phyloP scores from a whole-genome alignment of 2,329 filamentous ascomycete genomes.

The Monilinia fructigena region DNA sequence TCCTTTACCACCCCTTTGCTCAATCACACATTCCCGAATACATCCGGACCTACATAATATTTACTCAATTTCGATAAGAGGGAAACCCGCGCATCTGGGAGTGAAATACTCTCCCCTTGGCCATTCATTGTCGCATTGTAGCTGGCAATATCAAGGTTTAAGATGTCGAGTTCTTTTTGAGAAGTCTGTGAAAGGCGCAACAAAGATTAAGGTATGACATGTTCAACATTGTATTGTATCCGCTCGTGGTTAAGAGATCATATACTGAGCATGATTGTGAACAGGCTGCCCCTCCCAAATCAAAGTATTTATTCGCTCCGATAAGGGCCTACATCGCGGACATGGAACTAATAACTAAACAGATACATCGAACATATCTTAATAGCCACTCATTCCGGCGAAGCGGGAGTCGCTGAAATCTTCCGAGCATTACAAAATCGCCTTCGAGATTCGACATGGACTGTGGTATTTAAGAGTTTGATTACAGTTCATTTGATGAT shows the following conservation, averaged over 20 bases:
- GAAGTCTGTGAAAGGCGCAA: constrained; percentile 98
- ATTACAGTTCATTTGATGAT: constrained; percentile 98
- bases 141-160: constrained; percentile 23
- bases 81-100: constrained; percentile 16
- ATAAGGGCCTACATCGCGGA: not conserved
- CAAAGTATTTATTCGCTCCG: constrained; percentile 65
- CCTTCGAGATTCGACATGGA: constrained; percentile 95
- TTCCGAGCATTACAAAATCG: constrained; percentile 88
- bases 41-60: constrained; percentile 9
- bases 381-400: constrained; percentile 88
- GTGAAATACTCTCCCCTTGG: constrained; percentile 22
- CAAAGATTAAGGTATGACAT: constrained; percentile 82
- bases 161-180: constrained; percentile 91
- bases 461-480: constrained; percentile 96
- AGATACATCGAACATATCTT: constrained; percentile 86
- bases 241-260: constrained; percentile 5
- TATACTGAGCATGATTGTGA: constrained; percentile 25
- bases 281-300: constrained; percentile 92
- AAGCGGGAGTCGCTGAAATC: constrained; percentile 92
- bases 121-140: constrained; percentile 21
- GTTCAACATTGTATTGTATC: constrained; percentile 19
- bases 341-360: constrained; percentile 28
- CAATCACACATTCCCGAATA: constrained; percentile 6
- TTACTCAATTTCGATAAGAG: constrained; percentile 11
- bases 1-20: constrained; percentile 11